Conservation (phyloP, 768 basidiomycete genomes). For the Mrakia blollopis region DNA sequence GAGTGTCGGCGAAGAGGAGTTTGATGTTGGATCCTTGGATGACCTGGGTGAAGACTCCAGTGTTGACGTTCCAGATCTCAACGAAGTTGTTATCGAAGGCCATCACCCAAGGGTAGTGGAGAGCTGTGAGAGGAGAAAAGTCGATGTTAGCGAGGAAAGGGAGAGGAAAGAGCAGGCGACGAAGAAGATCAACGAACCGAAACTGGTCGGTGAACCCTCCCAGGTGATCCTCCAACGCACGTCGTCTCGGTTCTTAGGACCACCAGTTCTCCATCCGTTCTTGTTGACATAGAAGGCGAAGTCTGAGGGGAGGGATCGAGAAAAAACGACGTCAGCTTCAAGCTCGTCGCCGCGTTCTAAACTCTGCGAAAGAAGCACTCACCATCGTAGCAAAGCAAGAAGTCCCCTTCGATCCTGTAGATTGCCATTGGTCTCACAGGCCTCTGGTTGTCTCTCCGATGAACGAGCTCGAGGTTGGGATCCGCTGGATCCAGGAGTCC, state of each 20-base stretch:
- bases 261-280: constrained; percentile 69
- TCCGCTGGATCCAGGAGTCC: constrained; percentile 90
- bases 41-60: constrained; percentile 84
- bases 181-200: constrained; percentile 65
- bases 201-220: constrained; percentile 90
- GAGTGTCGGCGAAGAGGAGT: constrained; percentile 87
- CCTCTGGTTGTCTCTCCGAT: constrained; percentile 61
- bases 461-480: constrained; percentile 83
- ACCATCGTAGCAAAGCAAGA: constrained; percentile 97
- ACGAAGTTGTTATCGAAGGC: constrained; percentile 96
- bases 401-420: constrained; percentile 93
- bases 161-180: neutral
- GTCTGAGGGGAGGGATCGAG: constrained; percentile 52
- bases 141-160: constrained; percentile 11
- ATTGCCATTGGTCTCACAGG: constrained; percentile 83
- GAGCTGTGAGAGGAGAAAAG: constrained; percentile 53
- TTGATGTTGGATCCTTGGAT: constrained; percentile 65
- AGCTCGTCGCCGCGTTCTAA: neutral
- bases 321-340: neutral
- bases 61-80: constrained; percentile 93
- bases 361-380: constrained; percentile 38
- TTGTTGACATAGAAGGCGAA: constrained; percentile 99
- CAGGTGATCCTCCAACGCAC: constrained; percentile 80
- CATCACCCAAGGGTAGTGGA: constrained; percentile 92
- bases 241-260: constrained; percentile 25